Conservation (phyloP, 169 alveolate genomes). For the Eimeria zaria region DNA sequence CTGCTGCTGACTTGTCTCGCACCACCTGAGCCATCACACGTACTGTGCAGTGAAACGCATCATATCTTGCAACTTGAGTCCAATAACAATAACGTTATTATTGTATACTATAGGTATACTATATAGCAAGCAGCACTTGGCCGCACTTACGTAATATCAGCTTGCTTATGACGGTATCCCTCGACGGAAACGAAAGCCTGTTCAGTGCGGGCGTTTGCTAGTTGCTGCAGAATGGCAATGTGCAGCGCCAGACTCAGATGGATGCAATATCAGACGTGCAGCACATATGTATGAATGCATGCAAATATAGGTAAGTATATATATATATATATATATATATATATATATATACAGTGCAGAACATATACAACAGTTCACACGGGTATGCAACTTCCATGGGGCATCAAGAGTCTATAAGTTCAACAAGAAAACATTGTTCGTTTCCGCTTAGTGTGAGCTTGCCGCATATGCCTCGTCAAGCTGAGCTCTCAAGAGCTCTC, state of each 20-base stretch:
- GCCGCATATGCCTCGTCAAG: conserved; percentile 79
- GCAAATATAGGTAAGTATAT: no score
- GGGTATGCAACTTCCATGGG: neutral
- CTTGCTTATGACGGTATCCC: neutral
- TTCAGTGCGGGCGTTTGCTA: conserved; percentile 60
- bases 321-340: neutral
- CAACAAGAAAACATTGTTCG: neutral
- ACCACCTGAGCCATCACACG: conserved; percentile 1
- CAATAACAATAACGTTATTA: neutral
- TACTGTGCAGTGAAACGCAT: neutral
- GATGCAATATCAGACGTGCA: no score
- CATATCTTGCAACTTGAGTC: neutral
- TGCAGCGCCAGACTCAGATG: neutral
- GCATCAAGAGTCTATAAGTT: neutral
- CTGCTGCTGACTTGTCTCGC: conserved; percentile 18
- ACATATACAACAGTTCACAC: neutral
- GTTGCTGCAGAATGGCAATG: conserved; percentile 42
- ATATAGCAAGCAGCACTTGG: neutral
- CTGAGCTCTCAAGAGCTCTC: conserved; percentile 67
- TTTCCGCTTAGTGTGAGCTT: neutral
- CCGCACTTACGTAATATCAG: neutral
- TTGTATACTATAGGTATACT: no score
- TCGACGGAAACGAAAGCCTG: neutral
- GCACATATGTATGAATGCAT: no score
- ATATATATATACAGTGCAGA: neutral